A percentile compares a stretch with the other conserved stretches of the same genome.
phyloP scores from a whole-genome alignment of 2,329 filamentous ascomycete species.

The Diaporthe destruens region DNA sequence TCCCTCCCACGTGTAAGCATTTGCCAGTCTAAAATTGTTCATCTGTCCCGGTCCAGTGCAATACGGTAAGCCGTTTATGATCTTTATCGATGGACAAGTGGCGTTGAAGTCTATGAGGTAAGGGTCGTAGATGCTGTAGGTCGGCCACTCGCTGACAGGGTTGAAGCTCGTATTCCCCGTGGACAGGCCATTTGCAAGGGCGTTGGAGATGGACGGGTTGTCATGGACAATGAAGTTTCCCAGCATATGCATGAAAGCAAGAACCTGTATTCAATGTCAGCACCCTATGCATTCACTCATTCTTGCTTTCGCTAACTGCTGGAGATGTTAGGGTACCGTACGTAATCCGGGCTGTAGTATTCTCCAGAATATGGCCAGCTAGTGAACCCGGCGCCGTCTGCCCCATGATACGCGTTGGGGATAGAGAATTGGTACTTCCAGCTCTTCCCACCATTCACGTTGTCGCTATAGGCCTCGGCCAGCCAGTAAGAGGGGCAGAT shows the following conservation, averaged over 20 bases:
- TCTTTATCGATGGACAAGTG: conserved; percentile 19
- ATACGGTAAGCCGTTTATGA: conserved; percentile 1
- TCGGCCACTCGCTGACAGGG: conserved; percentile 24
- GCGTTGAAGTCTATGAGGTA: conserved; percentile 21
- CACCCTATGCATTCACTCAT: neutral
- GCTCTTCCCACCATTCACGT: neutral
- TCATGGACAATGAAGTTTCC: conserved; percentile 22
- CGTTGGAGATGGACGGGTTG: conserved; percentile 6
- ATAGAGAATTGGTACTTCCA: conserved; percentile 32
- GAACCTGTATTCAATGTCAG: conserved; percentile 5
- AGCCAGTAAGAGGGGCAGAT: conserved; percentile 33
- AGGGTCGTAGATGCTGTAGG: conserved; percentile 18
- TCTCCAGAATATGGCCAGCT: conserved; percentile 4
- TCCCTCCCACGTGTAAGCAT: conserved; percentile 30
- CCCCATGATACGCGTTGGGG: conserved; percentile 26
- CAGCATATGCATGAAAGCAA: conserved; percentile 29
- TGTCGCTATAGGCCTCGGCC: conserved; percentile 28
- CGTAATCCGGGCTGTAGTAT: conserved; percentile 20
- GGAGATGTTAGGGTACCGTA: neutral
- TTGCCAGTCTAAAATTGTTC: conserved; percentile 14
- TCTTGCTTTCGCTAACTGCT: neutral
- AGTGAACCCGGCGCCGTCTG: conserved; percentile 1
- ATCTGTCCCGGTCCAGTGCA: conserved; percentile 15
- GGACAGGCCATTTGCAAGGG: conserved; percentile 16
- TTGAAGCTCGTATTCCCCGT: conserved; percentile 13